These are phyloP conservation scores for Chalaropsis ovoidea DNA, from an alignment of 2,329 filamentous ascomycete genomes.

Conservation along the genomic window DNA sequence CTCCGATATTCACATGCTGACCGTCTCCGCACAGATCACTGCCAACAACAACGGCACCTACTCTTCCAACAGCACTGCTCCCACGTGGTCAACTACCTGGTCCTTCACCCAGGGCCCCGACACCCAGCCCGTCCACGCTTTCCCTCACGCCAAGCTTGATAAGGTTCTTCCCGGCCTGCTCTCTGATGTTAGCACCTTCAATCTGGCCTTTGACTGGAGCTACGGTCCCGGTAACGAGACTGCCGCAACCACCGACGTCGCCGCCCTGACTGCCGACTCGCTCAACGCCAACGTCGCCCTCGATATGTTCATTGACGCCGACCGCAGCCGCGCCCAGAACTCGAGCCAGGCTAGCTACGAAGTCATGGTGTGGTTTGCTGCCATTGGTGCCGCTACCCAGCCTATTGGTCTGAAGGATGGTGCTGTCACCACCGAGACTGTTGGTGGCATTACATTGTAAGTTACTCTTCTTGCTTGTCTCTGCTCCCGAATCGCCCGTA, in stretches of 20 bases:
- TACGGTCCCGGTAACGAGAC: constrained; percentile 40
- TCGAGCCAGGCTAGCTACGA: constrained; percentile 40
- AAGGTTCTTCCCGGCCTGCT: constrained; percentile 38
- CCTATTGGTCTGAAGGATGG: constrained; percentile 38
- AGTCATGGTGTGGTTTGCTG: constrained; percentile 49
- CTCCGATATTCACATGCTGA: constrained; percentile 19
- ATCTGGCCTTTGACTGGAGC: constrained; percentile 41
- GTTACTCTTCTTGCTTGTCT: constrained; percentile 24
- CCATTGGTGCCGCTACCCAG: constrained; percentile 39
- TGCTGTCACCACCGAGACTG: constrained; percentile 31
- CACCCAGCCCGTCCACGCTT: constrained; percentile 44
- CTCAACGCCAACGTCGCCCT: constrained; percentile 48
- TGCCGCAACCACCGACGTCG: constrained; percentile 32
- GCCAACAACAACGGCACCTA: constrained; percentile 44
- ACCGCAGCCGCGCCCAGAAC: constrained; percentile 35
- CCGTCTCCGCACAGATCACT: constrained; percentile 34
- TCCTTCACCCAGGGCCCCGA: constrained; percentile 37
- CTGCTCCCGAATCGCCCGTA: not conserved
- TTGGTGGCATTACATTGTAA: constrained; percentile 39
- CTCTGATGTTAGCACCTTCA: constrained; percentile 34
- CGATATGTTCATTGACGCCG: constrained; percentile 47
- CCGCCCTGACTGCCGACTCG: constrained; percentile 31
- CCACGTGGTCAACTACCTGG: constrained; percentile 46
- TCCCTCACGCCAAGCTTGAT: constrained; percentile 44
- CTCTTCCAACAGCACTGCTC: constrained; percentile 38